Evolutionary conservation across 2,329 filamentous ascomycete species (phyloP).

Genomic region (Canariomyces notabilis): DNA sequence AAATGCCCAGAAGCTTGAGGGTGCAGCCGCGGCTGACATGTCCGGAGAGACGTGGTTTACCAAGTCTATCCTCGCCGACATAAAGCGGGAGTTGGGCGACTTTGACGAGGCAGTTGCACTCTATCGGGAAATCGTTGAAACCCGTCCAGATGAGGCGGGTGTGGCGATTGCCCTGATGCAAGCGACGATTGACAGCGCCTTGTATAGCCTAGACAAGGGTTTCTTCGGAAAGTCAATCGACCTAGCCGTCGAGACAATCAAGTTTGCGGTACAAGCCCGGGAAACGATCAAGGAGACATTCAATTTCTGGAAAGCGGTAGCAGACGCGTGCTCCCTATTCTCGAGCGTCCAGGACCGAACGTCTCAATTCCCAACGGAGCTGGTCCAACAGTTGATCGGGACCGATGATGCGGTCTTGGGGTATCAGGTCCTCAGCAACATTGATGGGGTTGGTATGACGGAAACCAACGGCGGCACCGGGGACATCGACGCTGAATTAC

Average conservation of each 20-base stretch:
- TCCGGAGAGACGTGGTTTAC: slow-evolving; percentile 83
- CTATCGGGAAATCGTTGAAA: slow-evolving; percentile 67
- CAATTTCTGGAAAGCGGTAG: slow-evolving; percentile 92
- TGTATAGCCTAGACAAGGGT: slow-evolving; percentile 72
- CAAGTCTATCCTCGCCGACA: slow-evolving; percentile 93
- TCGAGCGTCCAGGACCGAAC: slow-evolving; percentile 68
- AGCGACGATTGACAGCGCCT: slow-evolving; percentile 76
- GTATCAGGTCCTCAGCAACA: slow-evolving; percentile 59
- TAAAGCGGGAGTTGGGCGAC: slow-evolving; percentile 86
- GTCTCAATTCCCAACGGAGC: slow-evolving; percentile 54
- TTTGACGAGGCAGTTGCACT: slow-evolving; percentile 76
- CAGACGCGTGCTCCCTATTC: slow-evolving; percentile 82
- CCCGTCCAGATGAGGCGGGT: slow-evolving; percentile 71
- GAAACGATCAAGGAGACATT: slow-evolving; percentile 65
- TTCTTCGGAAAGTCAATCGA: slow-evolving; percentile 78
- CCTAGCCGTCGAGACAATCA: slow-evolving; percentile 63
- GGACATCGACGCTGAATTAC: slow-evolving; percentile 46
- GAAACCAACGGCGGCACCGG: slow-evolving; percentile 43
- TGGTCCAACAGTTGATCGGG: slow-evolving; percentile 55
- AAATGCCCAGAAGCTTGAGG: slow-evolving; percentile 73
- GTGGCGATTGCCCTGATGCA: slow-evolving; percentile 85
- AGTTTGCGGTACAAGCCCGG: slow-evolving; percentile 59
- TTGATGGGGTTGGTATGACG: slow-evolving; percentile 58
- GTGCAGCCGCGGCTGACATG: slow-evolving; percentile 45
- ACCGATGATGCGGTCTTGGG: slow-evolving; percentile 46